Evolutionary conservation across 306 rosid species (phyloP).

Genomic region (Lathyrus tuberosus): DNA sequence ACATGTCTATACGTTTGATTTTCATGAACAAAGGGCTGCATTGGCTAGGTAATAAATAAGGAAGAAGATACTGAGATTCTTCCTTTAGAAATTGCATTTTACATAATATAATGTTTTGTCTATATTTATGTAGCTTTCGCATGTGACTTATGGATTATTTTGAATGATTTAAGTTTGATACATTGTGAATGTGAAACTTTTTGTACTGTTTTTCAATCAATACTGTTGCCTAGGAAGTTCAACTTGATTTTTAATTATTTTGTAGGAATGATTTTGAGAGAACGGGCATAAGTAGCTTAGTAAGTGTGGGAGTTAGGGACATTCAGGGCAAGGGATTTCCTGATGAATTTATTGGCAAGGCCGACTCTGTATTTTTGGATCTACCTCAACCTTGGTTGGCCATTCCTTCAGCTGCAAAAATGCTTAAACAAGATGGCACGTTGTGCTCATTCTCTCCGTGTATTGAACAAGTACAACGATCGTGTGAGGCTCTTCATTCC

Average conservation of each 20-base stretch:
- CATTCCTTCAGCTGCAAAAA: constrained; percentile 74
- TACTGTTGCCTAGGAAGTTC: background rate
- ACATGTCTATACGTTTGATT: constrained; percentile 82
- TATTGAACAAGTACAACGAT: constrained; percentile 76
- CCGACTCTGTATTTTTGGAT: constrained; percentile 80
- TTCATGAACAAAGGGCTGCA: constrained; percentile 85
- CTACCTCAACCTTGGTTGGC: constrained; percentile 94
- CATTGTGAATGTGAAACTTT: background rate
- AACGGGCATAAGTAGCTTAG: constrained; percentile 69
- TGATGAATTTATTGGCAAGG: constrained; percentile 57
- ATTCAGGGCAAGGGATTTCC: constrained; percentile 93
- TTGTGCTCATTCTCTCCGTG: constrained; percentile 90
- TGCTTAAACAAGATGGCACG: constrained; percentile 71
- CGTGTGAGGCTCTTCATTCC: constrained; percentile 66
- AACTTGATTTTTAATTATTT: constrained; percentile 2
- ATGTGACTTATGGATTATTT: background rate
- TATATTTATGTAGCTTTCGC: constrained; percentile 15
- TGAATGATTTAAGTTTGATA: background rate
- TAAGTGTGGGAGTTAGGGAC: constrained; percentile 78
- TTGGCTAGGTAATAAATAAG: constrained; percentile 71
- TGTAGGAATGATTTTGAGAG: constrained; percentile 84
- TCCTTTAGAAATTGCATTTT: constrained; percentile 5
- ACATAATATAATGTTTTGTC: background rate
- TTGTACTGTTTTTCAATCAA: background rate
- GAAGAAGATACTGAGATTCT: background rate